Evolutionary conservation across 2,329 filamentous ascomycete species (phyloP).

Genomic region (Colletotrichum chlorophyti): DNA sequence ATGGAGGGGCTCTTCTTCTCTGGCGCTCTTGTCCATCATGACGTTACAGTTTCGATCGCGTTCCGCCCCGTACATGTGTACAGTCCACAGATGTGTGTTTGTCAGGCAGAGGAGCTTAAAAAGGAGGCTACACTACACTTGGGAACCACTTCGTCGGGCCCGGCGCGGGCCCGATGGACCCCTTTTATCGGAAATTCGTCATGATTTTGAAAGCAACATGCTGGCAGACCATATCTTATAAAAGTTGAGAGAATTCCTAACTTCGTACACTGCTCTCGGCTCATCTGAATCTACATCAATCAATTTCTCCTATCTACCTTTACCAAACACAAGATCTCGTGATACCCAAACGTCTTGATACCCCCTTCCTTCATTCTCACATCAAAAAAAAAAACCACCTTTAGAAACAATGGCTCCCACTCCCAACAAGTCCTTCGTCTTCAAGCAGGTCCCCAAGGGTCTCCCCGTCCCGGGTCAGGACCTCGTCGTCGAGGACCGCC

Average conservation of each 20-base stretch:
- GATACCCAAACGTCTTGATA: background rate
- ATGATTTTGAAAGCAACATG: background rate
- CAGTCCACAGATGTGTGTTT: background rate
- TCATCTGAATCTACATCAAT: background rate
- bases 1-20: too few relatives aligned
- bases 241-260: background rate
- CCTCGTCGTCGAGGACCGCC: conserved; percentile 69
- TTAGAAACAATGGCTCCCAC: conserved; percentile 52
- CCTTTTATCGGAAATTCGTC: background rate
- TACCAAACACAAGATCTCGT: too few relatives aligned
- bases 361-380: background rate
- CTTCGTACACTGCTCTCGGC: too few relatives aligned
- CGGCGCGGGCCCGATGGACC: conserved; percentile 15
- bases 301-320: background rate
- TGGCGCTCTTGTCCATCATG: conserved; percentile 21
- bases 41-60: conserved; percentile 17
- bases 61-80: conserved; percentile 12
- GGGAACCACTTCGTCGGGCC: conserved; percentile 7
- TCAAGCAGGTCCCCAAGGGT: conserved; percentile 71
- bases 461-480: conserved; percentile 75
- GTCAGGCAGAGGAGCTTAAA: background rate
- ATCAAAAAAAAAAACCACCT: background rate
- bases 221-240: conserved; percentile 1
- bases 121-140: background rate
- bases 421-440: conserved; percentile 77